Evolutionary conservation across 2,329 filamentous ascomycete genomes (phyloP).

Genomic region (Stenocarpella maydis): DNA sequence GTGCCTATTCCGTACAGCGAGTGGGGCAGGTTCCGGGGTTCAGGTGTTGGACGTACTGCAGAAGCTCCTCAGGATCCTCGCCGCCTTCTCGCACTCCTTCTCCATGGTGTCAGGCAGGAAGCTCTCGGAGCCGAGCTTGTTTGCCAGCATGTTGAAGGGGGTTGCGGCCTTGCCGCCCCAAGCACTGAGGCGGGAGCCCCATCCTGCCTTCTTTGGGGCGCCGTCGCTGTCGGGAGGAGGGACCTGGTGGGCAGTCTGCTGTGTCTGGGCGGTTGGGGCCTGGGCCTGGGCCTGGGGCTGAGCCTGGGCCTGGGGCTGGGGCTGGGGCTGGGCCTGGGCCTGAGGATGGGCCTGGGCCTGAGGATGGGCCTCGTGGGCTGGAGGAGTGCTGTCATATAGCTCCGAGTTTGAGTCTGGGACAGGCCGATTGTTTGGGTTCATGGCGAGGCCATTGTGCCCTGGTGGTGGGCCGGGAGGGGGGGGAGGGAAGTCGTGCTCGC

Average conservation of each 20-base stretch:
- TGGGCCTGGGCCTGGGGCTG: neutral
- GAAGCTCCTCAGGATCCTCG: slow-evolving; percentile 83
- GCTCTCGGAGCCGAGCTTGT: slow-evolving; percentile 83
- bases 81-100: slow-evolving; percentile 91
- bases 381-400: slow-evolving; percentile 26
- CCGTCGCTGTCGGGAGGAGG: slow-evolving; percentile 33
- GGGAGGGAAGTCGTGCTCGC: slow-evolving; percentile 38
- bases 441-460: slow-evolving; percentile 36
- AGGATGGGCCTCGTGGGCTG: neutral
- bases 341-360: slow-evolving; percentile 6
- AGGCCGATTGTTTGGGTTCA: slow-evolving; percentile 40
- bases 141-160: slow-evolving; percentile 82
- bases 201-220: slow-evolving; percentile 35
- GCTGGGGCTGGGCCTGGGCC: neutral
- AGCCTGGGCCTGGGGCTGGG: neutral
- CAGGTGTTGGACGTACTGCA: slow-evolving; percentile 79
- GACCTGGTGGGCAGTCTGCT: slow-evolving; percentile 28
- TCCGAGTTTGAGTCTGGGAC: slow-evolving; percentile 40
- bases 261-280: neutral
- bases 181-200: slow-evolving; percentile 42
- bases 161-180: slow-evolving; percentile 62
- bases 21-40: neutral
- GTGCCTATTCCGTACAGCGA: neutral
- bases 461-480: slow-evolving; percentile 42
- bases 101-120: slow-evolving; percentile 89